Percentiles rank a stretch among this genome's conserved stretches.
These are phyloP conservation scores for Phytophthora pistaciae DNA, from an alignment of 352 stramenopile species.

Conservation along the genomic window DNA sequence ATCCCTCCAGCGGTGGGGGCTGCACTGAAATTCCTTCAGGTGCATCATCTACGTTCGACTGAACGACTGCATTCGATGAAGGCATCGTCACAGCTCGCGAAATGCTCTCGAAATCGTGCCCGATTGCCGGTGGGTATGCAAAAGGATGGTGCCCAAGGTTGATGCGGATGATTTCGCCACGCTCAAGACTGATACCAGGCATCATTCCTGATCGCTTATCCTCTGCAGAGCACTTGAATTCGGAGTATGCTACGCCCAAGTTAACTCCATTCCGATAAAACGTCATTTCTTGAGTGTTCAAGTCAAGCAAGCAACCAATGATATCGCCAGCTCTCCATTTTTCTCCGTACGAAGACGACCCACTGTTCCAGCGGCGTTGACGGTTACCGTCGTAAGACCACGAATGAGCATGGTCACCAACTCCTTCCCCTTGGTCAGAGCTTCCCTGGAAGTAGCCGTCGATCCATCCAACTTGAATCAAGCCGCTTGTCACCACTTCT, in stretches of 20 bases:
- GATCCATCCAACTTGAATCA: conserved; percentile 95
- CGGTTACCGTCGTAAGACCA: conserved; percentile 95
- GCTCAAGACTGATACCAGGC: conserved; percentile 89
- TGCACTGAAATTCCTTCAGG: not conserved
- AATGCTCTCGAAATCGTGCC: conserved; percentile 73
- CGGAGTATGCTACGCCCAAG: conserved; percentile 79
- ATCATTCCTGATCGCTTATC: conserved; percentile 79
- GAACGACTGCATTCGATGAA: conserved; percentile 49
- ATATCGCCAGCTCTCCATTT: conserved; percentile 94
- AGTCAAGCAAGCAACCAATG: conserved; percentile 91
- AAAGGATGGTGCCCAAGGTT: conserved; percentile 88
- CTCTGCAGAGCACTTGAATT: conserved; percentile 56
- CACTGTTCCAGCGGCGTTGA: conserved; percentile 92
- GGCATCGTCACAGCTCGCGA: conserved; percentile 60
- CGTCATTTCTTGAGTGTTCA: conserved; percentile 82
- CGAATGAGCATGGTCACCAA: conserved; percentile 92
- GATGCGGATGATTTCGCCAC: conserved; percentile 88
- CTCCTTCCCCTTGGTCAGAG: conserved; percentile 92
- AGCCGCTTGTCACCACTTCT: conserved; percentile 88
- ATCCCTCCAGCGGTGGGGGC: conserved; percentile 59
- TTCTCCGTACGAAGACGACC: conserved; percentile 88
- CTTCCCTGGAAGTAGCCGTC: conserved; percentile 92
- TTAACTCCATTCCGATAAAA: conserved; percentile 92
- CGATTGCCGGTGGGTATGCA: conserved; percentile 69
- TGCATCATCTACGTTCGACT: conserved; percentile 22